These are phyloP conservation scores for Dothideomycetes sp. DNA, from an alignment of 2,329 filamentous ascomycete species.

Conservation along the genomic window DNA sequence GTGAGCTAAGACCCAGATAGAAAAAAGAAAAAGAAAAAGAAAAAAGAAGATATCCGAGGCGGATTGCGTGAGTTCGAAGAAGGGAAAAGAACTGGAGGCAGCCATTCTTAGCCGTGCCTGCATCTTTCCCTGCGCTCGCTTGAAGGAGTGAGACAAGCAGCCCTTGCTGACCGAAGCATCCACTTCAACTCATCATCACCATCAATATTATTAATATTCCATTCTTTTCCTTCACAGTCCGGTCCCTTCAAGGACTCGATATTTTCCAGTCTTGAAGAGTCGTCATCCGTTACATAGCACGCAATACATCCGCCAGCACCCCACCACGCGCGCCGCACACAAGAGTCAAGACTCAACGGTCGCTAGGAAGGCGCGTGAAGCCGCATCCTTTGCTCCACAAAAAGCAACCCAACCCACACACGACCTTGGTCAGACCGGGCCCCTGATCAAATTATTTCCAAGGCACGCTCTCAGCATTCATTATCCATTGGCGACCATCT, in stretches of 20 bases:
- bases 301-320: background rate
- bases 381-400: slow-evolving; percentile 9
- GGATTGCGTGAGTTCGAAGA: too few relatives aligned
- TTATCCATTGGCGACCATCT: slow-evolving; percentile 3
- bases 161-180: too few relatives aligned
- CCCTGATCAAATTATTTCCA: slow-evolving; percentile 13
- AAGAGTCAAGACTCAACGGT: slow-evolving; percentile 2
- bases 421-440: slow-evolving; percentile 1
- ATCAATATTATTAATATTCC: slow-evolving; percentile 1
- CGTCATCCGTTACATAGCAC: background rate
- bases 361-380: slow-evolving; percentile 6
- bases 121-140: too few relatives aligned
- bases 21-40: too few relatives aligned
- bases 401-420: slow-evolving; percentile 10
- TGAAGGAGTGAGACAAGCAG: too few relatives aligned
- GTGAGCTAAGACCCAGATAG: too few relatives aligned
- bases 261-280: background rate
- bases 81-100: too few relatives aligned
- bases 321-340: slow-evolving; percentile 1
- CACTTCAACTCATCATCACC: too few relatives aligned
- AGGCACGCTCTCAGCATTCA: background rate
- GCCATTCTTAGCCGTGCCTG: too few relatives aligned
- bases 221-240: too few relatives aligned
- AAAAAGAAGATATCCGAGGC: too few relatives aligned
- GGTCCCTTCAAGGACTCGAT: too few relatives aligned